Percentiles rank a stretch among this genome's conserved stretches.
Conservation (phyloP, 805 yeast species). For the Ogataea ganodermae region DNA sequence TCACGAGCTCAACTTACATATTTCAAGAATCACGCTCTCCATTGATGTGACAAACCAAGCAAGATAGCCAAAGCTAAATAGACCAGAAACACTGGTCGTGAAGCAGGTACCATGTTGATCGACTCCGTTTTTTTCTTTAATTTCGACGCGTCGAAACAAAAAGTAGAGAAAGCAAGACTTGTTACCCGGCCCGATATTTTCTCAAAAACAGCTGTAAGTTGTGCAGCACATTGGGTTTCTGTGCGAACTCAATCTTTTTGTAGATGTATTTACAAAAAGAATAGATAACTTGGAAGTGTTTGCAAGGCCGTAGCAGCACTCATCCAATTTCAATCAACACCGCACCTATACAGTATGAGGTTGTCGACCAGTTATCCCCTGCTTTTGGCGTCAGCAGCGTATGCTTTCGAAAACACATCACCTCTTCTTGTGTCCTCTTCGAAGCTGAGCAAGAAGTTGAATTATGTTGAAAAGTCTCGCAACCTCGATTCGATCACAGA, state of each 20-base stretch:
- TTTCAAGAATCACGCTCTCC: background rate
- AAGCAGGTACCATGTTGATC: background rate
- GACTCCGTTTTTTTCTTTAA: background rate
- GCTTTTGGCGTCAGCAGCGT: constrained; percentile 13
- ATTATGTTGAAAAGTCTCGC: constrained; percentile 22
- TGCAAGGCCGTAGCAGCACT: background rate
- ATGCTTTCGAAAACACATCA: constrained; percentile 36
- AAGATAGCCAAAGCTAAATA: background rate
- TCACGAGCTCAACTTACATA: constrained; percentile 4
- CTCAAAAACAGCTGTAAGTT: background rate
- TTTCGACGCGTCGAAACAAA: constrained; percentile 5
- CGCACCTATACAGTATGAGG: constrained; percentile 7
- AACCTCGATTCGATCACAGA: constrained; percentile 7
- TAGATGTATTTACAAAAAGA: background rate
- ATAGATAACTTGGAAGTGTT: background rate
- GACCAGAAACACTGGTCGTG: too few species aligned
- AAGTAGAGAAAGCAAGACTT: too few species aligned
- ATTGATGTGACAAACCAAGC: background rate
- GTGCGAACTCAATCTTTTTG: background rate
- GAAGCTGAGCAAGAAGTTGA: constrained; percentile 6
- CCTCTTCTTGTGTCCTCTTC: constrained; percentile 31
- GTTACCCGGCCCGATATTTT: background rate
- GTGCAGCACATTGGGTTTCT: constrained; percentile 3
- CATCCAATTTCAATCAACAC: background rate
- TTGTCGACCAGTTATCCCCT: constrained; percentile 2